phyloP scores from a whole-genome alignment of 2,329 filamentous ascomycete genomes.

The Diaporthe helianthi region DNA sequence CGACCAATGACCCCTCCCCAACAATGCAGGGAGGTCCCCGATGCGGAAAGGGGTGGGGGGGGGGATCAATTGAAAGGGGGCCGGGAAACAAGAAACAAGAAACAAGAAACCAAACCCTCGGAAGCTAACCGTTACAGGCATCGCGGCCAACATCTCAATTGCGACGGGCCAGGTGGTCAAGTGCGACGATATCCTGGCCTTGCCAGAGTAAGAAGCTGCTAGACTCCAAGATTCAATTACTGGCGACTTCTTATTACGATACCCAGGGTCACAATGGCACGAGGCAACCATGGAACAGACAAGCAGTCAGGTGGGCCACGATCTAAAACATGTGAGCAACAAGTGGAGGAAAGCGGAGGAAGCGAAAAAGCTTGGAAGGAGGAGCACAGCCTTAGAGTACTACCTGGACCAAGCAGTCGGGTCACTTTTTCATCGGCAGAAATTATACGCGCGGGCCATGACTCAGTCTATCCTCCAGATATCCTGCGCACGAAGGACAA shows the following conservation, averaged over 20 bases:
- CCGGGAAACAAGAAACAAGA: not conserved
- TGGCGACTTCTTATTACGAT: not conserved
- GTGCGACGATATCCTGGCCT: constrained; percentile 57
- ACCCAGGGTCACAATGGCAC: not conserved
- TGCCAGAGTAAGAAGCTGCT: constrained; percentile 41
- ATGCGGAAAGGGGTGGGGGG: too few species aligned
- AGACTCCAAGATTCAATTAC: not conserved
- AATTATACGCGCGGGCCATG: not conserved
- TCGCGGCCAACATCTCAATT: constrained; percentile 65
- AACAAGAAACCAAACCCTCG: too few species aligned
- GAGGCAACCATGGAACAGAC: too few species aligned
- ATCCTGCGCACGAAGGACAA: not conserved
- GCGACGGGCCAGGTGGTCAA: constrained; percentile 62
- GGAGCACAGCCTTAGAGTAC: too few species aligned
- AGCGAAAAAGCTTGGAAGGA: constrained; percentile 11
- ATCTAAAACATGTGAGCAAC: too few species aligned
- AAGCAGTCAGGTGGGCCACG: too few species aligned
- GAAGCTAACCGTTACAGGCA: constrained; percentile 45
- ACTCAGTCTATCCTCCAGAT: constrained; percentile 3
- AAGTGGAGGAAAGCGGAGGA: not conserved
- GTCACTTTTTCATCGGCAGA: constrained; percentile 15
- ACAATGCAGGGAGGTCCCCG: not conserved
- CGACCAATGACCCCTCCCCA: not conserved
- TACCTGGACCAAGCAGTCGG: not conserved
- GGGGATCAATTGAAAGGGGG: too few species aligned